phyloP scores from a whole-genome alignment of 805 yeast species.

The Brettanomyces naardenensis region DNA sequence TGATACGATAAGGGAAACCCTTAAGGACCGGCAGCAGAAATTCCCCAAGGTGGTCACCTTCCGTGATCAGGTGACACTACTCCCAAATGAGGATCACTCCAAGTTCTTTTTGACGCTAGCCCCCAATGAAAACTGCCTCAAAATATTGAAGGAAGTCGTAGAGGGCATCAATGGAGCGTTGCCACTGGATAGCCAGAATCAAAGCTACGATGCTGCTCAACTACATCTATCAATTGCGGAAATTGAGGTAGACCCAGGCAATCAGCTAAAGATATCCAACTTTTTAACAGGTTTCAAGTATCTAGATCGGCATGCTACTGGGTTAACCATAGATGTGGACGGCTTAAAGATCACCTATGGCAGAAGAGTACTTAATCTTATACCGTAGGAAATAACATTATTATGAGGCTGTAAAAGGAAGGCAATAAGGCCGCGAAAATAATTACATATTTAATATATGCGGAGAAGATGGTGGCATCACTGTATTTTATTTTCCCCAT shows the following conservation, averaged over 20 bases:
- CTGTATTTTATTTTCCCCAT: too few relatives aligned
- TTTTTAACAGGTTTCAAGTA: too few relatives aligned
- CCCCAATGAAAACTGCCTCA: conserved; percentile 4
- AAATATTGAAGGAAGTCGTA: conserved; percentile 3
- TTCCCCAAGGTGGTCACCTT: neutral
- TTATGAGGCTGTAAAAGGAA: too few relatives aligned
- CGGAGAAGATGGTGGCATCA: too few relatives aligned
- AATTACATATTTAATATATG: too few relatives aligned
- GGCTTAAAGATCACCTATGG: too few relatives aligned
- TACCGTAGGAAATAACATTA: too few relatives aligned
- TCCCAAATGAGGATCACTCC: conserved; percentile 12
- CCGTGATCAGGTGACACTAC: conserved; percentile 3
- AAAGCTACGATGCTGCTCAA: neutral
- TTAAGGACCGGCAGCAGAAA: neutral
- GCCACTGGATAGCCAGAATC: conserved; percentile 2
- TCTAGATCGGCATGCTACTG: too few relatives aligned
- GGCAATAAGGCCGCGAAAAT: too few relatives aligned
- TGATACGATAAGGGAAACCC: neutral
- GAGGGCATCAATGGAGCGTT: conserved; percentile 7
- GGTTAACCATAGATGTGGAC: too few relatives aligned
- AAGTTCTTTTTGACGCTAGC: conserved; percentile 12
- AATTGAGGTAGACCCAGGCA: neutral
- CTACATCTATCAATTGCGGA: conserved; percentile 5
- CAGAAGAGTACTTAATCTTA: too few relatives aligned
- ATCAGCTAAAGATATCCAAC: too few relatives aligned